phyloP scores from a whole-genome alignment of 192 early-diverging fungal genomes.

The Coemansia sp. region DNA sequence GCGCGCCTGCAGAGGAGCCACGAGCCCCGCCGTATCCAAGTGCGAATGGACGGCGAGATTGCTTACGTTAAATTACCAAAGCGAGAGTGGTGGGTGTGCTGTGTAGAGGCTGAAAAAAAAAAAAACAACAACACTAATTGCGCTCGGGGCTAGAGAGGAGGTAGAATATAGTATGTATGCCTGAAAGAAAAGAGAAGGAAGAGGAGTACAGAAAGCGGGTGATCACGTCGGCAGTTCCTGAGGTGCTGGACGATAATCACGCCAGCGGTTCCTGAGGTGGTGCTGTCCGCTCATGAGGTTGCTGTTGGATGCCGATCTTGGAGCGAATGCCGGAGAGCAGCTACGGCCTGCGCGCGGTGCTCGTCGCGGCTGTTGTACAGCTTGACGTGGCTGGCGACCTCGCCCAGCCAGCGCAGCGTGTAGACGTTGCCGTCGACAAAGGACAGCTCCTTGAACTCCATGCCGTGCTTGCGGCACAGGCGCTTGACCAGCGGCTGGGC shows the following conservation, averaged over 20 bases:
- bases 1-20: no score
- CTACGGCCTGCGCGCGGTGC: constrained; percentile 16
- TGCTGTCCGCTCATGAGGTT: background rate
- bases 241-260: no score
- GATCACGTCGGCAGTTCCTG: background rate
- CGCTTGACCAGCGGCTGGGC: constrained; percentile 74
- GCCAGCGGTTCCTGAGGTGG: background rate
- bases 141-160: no score
- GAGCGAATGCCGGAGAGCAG: background rate
- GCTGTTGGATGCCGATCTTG: background rate
- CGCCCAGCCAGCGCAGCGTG: constrained; percentile 70
- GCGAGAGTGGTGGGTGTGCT: no score
- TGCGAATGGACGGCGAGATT: background rate
- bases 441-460: constrained; percentile 78
- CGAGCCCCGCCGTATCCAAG: no score
- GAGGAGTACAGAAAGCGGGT: no score
- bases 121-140: no score
- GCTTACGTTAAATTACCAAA: background rate
- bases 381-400: constrained; percentile 67
- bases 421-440: constrained; percentile 85
- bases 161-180: no score
- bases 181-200: no score
- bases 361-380: constrained; percentile 43
- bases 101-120: no score
- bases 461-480: constrained; percentile 75